Conservation (phyloP, 345 rosid genomes). For the Moricandia moricandioides region DNA sequence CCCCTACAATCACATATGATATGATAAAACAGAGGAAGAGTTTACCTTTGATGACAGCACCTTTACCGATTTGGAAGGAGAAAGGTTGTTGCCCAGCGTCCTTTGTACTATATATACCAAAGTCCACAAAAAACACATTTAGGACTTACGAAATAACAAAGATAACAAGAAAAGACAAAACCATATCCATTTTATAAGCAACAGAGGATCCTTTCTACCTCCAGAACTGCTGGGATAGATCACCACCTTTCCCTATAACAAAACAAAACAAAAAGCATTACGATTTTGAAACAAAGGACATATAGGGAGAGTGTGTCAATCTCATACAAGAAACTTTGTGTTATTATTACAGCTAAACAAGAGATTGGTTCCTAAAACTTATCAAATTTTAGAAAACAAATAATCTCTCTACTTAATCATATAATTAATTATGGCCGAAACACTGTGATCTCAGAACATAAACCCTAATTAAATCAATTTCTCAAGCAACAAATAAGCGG, state of each 20-base stretch:
- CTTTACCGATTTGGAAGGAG: constrained; percentile 76
- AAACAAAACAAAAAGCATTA: neutral
- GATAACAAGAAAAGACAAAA: neutral
- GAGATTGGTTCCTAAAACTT: no score
- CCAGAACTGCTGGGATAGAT: constrained; percentile 91
- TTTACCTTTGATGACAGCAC: constrained; percentile 76
- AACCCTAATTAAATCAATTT: constrained; percentile 4
- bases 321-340: neutral
- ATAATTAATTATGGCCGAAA: neutral
- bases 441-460: neutral
- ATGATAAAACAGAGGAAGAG: neutral
- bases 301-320: neutral
- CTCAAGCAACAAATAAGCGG: neutral
- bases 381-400: neutral
- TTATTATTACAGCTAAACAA: no score
- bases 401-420: neutral
- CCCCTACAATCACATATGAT: neutral
- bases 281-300: neutral
- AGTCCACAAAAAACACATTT: neutral
- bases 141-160: neutral
- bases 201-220: constrained; percentile 48
- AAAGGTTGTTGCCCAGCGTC: constrained; percentile 81
- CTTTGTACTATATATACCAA: constrained; percentile 60
- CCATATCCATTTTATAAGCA: neutral
- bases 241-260: constrained; percentile 76